phyloP scores from a whole-genome alignment of 108 stramenopile species.

The Halocafeteria seosinensis region DNA sequence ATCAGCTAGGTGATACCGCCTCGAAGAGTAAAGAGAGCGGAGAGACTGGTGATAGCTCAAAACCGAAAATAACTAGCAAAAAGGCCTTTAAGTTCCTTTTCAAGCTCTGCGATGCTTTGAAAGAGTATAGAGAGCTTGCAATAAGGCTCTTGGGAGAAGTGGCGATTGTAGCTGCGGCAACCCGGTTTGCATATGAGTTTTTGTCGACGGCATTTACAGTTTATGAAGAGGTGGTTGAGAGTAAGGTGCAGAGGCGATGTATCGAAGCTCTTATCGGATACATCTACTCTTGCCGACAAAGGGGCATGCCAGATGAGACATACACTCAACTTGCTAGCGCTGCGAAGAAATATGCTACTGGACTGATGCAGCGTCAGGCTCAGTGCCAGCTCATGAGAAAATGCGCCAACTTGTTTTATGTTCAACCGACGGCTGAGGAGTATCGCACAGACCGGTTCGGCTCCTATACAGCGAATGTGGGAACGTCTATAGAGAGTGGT shows the following conservation, averaged over 20 bases:
- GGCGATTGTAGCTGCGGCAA: conserved; percentile 60
- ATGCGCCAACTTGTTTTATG: conserved; percentile 71
- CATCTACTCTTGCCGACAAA: conserved; percentile 35
- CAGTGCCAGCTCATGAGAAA: conserved; percentile 75
- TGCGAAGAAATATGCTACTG: conserved; percentile 73
- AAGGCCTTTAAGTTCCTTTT: too few species aligned
- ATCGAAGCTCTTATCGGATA: conserved; percentile 67
- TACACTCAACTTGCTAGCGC: conserved; percentile 82
- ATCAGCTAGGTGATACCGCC: too few species aligned
- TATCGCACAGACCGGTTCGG: too few species aligned
- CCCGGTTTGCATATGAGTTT: conserved; percentile 75
- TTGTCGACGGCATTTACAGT: conserved; percentile 71
- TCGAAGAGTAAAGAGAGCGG: too few species aligned
- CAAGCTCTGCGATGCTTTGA: too few species aligned
- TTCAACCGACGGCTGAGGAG: too few species aligned
- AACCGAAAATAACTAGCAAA: too few species aligned
- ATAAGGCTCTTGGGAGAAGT: too few species aligned
- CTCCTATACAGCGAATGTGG: too few species aligned
- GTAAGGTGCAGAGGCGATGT: conserved; percentile 55
- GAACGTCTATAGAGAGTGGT: too few species aligned
- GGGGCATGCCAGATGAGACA: conserved; percentile 52
- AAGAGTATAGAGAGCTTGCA: too few species aligned
- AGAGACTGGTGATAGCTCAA: too few species aligned
- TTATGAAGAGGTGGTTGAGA: conserved; percentile 75
- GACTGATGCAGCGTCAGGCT: conserved; percentile 75